These are phyloP conservation scores for Ustanciosporium gigantosporum DNA, from an alignment of 1,284 basidiomycete genomes.

Conservation along the genomic window DNA sequence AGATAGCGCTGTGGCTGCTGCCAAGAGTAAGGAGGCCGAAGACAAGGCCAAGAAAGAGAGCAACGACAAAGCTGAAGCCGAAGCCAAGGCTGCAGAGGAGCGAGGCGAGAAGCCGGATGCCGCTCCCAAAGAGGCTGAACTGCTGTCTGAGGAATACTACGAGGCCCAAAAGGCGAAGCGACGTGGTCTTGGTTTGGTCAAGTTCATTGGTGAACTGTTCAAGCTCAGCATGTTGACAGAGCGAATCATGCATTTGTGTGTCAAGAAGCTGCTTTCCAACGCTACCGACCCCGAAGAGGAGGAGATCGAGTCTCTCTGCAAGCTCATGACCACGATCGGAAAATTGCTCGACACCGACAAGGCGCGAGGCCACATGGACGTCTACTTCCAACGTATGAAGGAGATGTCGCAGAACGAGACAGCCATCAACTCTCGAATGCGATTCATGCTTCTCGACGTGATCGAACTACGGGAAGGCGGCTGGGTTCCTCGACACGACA, in stretches of 20 bases:
- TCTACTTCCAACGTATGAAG: constrained; percentile 89
- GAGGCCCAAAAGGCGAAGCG: constrained; percentile 95
- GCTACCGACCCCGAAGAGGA: constrained; percentile 94
- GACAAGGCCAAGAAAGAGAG: constrained; percentile 66
- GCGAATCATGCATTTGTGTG: constrained; percentile 93
- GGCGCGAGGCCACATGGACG: constrained; percentile 81
- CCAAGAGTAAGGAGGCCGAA: constrained; percentile 66
- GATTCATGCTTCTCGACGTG: constrained; percentile 93
- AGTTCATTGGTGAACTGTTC: constrained; percentile 97
- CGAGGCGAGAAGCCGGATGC: constrained; percentile 56
- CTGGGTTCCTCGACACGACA: constrained; percentile 76
- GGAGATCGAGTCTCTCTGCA: constrained; percentile 93
- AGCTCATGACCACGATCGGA: constrained; percentile 87
- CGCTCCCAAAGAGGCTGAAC: constrained; percentile 62
- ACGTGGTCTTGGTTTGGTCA: constrained; percentile 91
- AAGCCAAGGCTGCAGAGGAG: constrained; percentile 69
- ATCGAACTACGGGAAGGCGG: constrained; percentile 82
- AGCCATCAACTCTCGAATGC: constrained; percentile 82
- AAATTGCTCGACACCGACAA: constrained; percentile 74
- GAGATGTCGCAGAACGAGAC: constrained; percentile 72
- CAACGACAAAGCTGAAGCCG: constrained; percentile 63
- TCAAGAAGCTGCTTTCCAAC: constrained; percentile 89
- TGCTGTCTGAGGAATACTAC: constrained; percentile 94
- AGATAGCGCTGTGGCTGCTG: constrained; percentile 66
- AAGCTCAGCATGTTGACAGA: constrained; percentile 93